Conservation (phyloP, 495 filamentous ascomycete species). For the Usnea hakonensis region DNA sequence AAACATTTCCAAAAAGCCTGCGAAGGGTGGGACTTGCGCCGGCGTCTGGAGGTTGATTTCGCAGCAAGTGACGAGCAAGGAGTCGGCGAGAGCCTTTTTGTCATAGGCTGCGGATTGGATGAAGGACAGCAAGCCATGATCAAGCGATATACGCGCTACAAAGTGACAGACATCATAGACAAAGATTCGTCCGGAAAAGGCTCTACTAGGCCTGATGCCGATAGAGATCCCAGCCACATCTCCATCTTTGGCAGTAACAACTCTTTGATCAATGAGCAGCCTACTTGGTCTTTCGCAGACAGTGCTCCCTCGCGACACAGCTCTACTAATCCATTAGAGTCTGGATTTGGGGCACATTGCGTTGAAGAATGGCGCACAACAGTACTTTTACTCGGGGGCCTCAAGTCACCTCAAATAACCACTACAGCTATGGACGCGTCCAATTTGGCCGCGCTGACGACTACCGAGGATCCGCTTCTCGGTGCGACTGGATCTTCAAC, state of each 20-base stretch:
- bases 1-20: conserved; percentile 71
- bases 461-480: conserved; percentile 68
- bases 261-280: not conserved
- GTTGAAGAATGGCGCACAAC: conserved; percentile 57
- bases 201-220: conserved; percentile 28
- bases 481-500: conserved; percentile 47
- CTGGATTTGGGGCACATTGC: conserved; percentile 9
- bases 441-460: conserved; percentile 56
- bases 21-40: conserved; percentile 86
- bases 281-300: conserved; percentile 17
- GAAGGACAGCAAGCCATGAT: conserved; percentile 44
- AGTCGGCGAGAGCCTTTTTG: conserved; percentile 65
- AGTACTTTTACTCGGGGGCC: conserved; percentile 46
- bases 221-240: not conserved
- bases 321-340: conserved; percentile 4
- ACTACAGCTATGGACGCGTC: conserved; percentile 70
- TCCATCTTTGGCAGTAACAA: conserved; percentile 15
- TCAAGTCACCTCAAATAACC: conserved; percentile 53
- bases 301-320: not conserved
- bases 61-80: conserved; percentile 65
- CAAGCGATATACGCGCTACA: conserved; percentile 45
- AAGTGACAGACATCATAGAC: conserved; percentile 23
- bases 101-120: conserved; percentile 62
- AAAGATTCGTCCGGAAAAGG: not conserved
- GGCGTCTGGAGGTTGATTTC: conserved; percentile 82